Base-by-base conservation (phyloP, 495 filamentous ascomycete species). In the Aspergillus steynii region DNA sequence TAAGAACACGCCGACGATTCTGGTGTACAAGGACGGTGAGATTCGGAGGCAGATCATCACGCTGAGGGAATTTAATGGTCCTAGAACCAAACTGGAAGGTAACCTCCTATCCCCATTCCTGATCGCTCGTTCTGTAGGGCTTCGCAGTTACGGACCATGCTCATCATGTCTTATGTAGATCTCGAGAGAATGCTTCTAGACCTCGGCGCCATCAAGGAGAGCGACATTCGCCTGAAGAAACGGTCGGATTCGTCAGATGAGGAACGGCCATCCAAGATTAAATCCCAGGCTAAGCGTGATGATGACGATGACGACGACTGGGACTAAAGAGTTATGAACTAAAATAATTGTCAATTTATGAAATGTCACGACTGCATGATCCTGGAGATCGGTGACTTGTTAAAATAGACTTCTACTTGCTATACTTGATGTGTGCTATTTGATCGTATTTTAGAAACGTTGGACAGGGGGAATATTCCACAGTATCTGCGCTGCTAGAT, bases 21-120 rank as follows among this genome's bases (percentile, higher is more conserved):
- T 99, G 58, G 85, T 96, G 0, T 99, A 98, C 69, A 86, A 86
- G 68, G 90, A 97, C 64, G 92, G 91, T 25, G 92, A 98, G 74
- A 96, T 99, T 56, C 83, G 85, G 68, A 91, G 83, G 73, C 94
- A 97, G 73, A 73, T 96, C 60, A 86, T 99, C 5, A 97, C 92
- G 26, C 79, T 99, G 63, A 85, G 83, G 66, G 91, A 92, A 63
- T 69, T 97, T 45, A 83, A 84, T 9, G 94, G 93, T 25, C 78
- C 80, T 15, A 77, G 80, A 56, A 95, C 91, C 56, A 86, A 76
- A 59, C 75, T 90, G 74, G 79, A 80, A 71, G 86, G 86, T 87
- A 70, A 32, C 14, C 3, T 58, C 28, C 26, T 29, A 6, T 29
- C 15, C 27, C 1, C 20, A 20, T 20, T 27, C 28, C 49, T 50